Evolutionary conservation across 2,329 filamentous ascomycete species (phyloP), one percentile per base, ranked within the genome.

Genomic region (Talaromyces sp.): DNA sequence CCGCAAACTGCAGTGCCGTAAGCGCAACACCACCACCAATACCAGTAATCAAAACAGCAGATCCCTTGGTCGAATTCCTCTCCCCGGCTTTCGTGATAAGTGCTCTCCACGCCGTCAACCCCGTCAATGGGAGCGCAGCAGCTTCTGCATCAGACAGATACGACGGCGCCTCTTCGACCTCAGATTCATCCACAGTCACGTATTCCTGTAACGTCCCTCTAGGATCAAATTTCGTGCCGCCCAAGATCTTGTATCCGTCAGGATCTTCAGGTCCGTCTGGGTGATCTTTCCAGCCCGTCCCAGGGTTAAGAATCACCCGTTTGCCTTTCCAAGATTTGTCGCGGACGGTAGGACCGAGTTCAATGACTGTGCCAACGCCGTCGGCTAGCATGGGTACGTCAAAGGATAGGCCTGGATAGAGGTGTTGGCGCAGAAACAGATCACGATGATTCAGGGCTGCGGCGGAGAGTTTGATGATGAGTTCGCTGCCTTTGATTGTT

Each of bases 381-480:
- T 98, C 94, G 66, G 93, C 88, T 31, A 96, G 85, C 49, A 98
- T 81, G 0, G 94, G 92, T 6, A 88, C 83, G 66, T 86, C 84
- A 77, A 96, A 96, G 13, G 90, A 89, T 62, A 92, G 90, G 70
- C 87, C 90, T 0, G 94, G 94, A 82, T 98, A 98, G 47, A 96
- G 87, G 74, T 93, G 90, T 77, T 95, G 93, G 63, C 94, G 91
- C 78, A 96, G 90, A 81, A 97, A 98, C 70, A 96, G 87, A 78
- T 98, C 95, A 72, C 93, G 90, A 81, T 98, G 95, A 82, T 98
- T 98, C 60, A 98, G 87, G 14, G 94, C 90, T 1, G 89, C 91
- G 60, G 93, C 91, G 41, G 86, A 85, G 73, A 98, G 82, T 72
- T 87, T 87, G 68, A 98, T 82, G 7, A 96, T 83, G 69, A 97